A percentile compares a stretch with the other conserved stretches of the same genome.
Evolutionary conservation across 805 yeast species (phyloP).

Genomic region (Wickerhamomyces queroliae): DNA sequence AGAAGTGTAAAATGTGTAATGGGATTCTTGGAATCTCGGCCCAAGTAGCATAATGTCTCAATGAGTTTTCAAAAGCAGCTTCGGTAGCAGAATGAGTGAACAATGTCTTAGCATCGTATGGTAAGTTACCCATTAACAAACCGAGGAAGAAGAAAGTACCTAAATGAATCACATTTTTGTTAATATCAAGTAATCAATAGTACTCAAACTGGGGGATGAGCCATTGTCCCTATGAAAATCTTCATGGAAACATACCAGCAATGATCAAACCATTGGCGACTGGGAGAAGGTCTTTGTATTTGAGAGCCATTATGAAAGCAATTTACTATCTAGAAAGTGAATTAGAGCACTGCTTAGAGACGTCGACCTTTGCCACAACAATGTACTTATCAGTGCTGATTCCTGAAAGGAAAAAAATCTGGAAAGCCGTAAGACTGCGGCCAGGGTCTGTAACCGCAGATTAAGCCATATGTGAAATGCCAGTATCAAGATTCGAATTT

Average conservation of each 20-base stretch:
- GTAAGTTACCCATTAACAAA: slow-evolving; percentile 66
- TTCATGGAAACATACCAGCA: slow-evolving; percentile 21
- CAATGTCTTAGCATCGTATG: slow-evolving; percentile 74
- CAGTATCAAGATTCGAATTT: no score
- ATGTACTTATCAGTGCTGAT: no score
- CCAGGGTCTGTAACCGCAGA: no score
- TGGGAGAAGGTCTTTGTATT: slow-evolving; percentile 40
- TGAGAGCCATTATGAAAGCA: slow-evolving; percentile 19
- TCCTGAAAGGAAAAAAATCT: no score
- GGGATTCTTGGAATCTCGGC: slow-evolving; percentile 56
- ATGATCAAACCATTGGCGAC: slow-evolving; percentile 40
- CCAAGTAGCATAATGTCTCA: slow-evolving; percentile 72
- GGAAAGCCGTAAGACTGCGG: no score
- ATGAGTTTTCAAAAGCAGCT: slow-evolving; percentile 52
- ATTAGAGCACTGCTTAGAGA: no score
- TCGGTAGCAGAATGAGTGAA: slow-evolving; percentile 52
- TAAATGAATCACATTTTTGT: not conserved
- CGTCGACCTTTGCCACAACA: no score
- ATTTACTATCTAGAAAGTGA: no score
- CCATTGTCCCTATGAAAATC: not conserved
- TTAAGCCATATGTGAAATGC: no score
- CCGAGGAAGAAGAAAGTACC: slow-evolving; percentile 79
- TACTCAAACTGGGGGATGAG: not conserved
- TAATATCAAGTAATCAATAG: slow-evolving; percentile 1
- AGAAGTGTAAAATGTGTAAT: slow-evolving; percentile 56